phyloP scores from a whole-genome alignment of 371 early-diverging fungal genomes.

The Nematocida minor region DNA sequence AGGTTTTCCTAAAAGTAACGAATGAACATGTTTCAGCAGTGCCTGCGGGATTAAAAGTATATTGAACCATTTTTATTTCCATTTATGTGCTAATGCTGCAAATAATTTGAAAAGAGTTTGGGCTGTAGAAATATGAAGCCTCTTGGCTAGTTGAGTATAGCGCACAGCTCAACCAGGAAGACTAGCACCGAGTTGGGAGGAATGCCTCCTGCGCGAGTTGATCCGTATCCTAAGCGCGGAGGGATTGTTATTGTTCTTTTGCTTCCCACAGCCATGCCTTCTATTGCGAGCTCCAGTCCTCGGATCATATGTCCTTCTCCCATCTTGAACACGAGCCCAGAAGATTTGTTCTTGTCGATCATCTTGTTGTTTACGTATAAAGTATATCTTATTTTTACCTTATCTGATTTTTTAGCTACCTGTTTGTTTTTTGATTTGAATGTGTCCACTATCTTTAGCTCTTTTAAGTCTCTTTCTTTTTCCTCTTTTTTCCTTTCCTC shows the following conservation, averaged over 20 bases:
- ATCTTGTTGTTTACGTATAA: conserved; percentile 15
- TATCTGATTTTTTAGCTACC: conserved; percentile 5
- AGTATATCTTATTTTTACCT: conserved; percentile 27
- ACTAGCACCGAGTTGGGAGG: conserved; percentile 66
- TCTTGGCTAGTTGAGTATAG: conserved; percentile 9
- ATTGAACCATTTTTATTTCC: too few species aligned
- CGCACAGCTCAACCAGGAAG: conserved; percentile 66
- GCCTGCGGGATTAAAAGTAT: too few species aligned
- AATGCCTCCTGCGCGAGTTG: conserved; percentile 65
- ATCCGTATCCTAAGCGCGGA: conserved; percentile 68
- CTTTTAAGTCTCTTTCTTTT: conserved; percentile 1
- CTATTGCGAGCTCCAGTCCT: conserved; percentile 75
- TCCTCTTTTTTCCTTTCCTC: conserved; percentile 19
- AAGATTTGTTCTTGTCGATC: conserved; percentile 19
- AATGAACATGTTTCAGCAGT: too few species aligned
- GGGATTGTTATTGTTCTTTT: conserved; percentile 75
- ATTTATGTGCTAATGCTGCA: too few species aligned
- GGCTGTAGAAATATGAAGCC: too few species aligned
- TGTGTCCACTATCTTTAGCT: conserved; percentile 16
- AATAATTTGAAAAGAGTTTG: too few species aligned
- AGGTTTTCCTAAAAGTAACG: too few species aligned
- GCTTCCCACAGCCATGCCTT: conserved; percentile 76
- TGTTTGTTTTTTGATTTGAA: conserved; percentile 1
- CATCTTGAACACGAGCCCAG: conserved; percentile 55
- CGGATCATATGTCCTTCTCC: conserved; percentile 61